Evolutionary conservation across 2,329 filamentous ascomycete species (phyloP).

Genomic region (Clarireedia hainanense): DNA sequence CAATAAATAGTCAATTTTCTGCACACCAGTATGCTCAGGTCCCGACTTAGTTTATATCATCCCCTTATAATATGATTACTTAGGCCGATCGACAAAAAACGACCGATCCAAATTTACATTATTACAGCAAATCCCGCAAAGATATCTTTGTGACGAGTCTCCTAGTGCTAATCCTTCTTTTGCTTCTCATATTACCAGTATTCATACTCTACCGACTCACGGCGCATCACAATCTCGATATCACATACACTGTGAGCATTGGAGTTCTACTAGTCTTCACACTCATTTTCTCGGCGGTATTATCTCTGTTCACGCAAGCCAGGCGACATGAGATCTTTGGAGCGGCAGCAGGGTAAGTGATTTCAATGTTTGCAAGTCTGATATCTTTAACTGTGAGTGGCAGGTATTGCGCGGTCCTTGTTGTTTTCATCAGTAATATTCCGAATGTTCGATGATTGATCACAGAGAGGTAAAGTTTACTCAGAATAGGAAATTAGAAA

Average conservation of each 20-base stretch:
- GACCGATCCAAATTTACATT: background rate
- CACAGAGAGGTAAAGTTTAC: too few species aligned
- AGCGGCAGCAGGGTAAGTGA: constrained; percentile 22
- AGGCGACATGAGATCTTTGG: constrained; percentile 23
- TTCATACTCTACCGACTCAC: constrained; percentile 14
- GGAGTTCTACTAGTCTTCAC: constrained; percentile 19
- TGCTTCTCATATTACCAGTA: constrained; percentile 11
- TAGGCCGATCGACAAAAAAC: background rate
- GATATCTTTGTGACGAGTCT: constrained; percentile 1
- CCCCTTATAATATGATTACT: too few species aligned
- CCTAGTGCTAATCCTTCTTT: background rate
- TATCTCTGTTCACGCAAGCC: constrained; percentile 20
- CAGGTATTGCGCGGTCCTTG: constrained; percentile 19
- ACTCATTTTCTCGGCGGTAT: constrained; percentile 16
- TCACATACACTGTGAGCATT: constrained; percentile 12
- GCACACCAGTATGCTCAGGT: background rate
- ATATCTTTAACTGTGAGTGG: background rate
- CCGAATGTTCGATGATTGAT: background rate
- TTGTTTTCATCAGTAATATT: constrained; percentile 19
- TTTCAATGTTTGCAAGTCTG: background rate
- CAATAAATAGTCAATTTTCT: constrained; percentile 10
- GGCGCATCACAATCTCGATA: background rate
- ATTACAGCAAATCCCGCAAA: constrained; percentile 9
- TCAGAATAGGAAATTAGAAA: too few species aligned
- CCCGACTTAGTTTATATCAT: too few species aligned